Conservation (phyloP, 768 basidiomycete genomes). For the Gyrodon lividus region DNA sequence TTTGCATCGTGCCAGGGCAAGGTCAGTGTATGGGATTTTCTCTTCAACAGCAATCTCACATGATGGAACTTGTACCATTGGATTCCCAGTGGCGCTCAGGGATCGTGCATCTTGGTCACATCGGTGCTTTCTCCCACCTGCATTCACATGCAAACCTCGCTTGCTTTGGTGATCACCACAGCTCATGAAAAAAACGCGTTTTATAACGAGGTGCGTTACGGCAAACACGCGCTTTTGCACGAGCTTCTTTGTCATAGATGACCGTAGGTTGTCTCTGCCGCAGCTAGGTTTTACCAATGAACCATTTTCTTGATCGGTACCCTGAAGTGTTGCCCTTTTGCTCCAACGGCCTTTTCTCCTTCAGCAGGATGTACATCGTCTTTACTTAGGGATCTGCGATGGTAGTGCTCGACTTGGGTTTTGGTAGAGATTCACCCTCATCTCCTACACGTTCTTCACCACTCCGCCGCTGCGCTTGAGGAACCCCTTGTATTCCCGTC, state of each 20-base stretch:
- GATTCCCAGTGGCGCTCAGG: neutral
- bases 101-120: neutral
- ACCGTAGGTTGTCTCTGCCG: neutral
- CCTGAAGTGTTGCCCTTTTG: neutral
- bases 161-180: constrained; percentile 13
- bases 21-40: constrained; percentile 20
- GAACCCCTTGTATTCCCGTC: constrained; percentile 21
- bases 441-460: constrained; percentile 1
- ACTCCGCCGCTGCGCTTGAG: constrained; percentile 10
- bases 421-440: constrained; percentile 12
- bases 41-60: neutral
- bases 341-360: constrained; percentile 2
- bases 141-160: neutral
- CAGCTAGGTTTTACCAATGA: neutral
- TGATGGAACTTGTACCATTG: neutral
- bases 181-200: constrained; percentile 21
- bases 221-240: constrained; percentile 12
- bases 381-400: constrained; percentile 1
- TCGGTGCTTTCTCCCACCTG: neutral
- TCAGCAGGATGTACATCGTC: neutral
- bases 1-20: neutral
- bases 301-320: constrained; percentile 2
- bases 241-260: constrained; percentile 2
- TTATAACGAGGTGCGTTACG: constrained; percentile 6
- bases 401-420: neutral